Evolutionary conservation across 2,329 filamentous ascomycete species (phyloP).

Genomic region (Trichoderma sp.): DNA sequence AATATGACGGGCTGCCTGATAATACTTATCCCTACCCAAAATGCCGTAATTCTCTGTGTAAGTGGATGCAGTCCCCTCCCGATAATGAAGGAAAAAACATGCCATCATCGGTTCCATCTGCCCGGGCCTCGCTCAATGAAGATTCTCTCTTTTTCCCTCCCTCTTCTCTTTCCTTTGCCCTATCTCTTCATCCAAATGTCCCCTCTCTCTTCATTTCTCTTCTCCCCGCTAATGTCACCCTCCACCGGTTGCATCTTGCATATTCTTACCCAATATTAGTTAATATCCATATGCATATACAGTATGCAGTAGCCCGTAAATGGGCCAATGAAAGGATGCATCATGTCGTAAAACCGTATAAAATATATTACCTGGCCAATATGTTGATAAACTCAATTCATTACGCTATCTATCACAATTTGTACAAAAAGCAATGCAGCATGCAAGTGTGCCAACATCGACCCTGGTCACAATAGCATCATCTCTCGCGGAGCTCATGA

Average conservation of each 20-base stretch:
- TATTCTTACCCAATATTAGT: background rate
- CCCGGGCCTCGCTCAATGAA: background rate
- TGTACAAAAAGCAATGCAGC: background rate
- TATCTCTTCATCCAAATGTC: background rate
- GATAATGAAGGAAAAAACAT: background rate
- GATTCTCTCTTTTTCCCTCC: background rate
- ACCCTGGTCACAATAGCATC: background rate
- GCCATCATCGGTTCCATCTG: background rate
- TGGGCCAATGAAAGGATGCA: background rate
- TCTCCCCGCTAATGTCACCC: constrained; percentile 3
- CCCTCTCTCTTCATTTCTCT: background rate
- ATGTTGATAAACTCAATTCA: background rate
- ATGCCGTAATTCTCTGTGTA: background rate
- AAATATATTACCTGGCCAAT: background rate
- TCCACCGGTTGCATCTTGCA: constrained; percentile 14
- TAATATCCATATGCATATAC: background rate
- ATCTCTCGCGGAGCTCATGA: background rate
- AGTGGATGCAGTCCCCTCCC: background rate
- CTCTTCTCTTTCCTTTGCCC: background rate
- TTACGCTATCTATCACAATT: background rate
- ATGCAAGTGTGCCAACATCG: background rate
- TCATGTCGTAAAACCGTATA: background rate
- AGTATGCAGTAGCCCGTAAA: background rate
- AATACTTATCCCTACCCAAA: background rate
- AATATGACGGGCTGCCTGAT: background rate